Percentiles rank a stretch among this genome's conserved stretches.
phyloP scores from a whole-genome alignment of 2,329 filamentous ascomycete species.

The Aotearoamyces nothofagi region DNA sequence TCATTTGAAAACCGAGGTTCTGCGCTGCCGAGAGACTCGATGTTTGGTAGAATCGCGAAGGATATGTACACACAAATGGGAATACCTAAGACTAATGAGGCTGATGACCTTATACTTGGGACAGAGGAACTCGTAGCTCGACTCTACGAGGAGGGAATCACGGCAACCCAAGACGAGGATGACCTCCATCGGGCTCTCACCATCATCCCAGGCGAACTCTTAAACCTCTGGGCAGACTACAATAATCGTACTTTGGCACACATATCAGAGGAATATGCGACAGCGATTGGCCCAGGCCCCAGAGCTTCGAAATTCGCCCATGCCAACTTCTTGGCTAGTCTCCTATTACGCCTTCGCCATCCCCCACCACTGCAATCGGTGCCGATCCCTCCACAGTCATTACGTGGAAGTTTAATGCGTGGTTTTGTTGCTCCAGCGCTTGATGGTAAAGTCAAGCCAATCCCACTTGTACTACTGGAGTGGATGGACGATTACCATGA shows the following conservation, averaged over 20 bases:
- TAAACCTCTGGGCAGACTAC: slow-evolving; percentile 39
- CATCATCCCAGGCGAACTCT: slow-evolving; percentile 34
- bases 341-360: slow-evolving; percentile 70
- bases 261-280: slow-evolving; percentile 35
- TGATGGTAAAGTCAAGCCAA: slow-evolving; percentile 25
- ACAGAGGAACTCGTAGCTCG: slow-evolving; percentile 58
- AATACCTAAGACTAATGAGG: slow-evolving; percentile 48
- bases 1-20: too few relatives aligned
- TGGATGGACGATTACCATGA: slow-evolving; percentile 72
- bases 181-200: slow-evolving; percentile 40
- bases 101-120: slow-evolving; percentile 54
- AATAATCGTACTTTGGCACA: slow-evolving; percentile 27
- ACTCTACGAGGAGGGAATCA: slow-evolving; percentile 48
- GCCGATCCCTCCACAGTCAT: neutral
- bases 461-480: slow-evolving; percentile 66
- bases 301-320: slow-evolving; percentile 52
- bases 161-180: slow-evolving; percentile 36
- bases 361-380: slow-evolving; percentile 26
- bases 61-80: slow-evolving; percentile 46
- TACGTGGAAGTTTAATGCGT: neutral
- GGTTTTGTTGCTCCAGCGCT: neutral
- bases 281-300: slow-evolving; percentile 50
- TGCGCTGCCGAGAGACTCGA: slow-evolving; percentile 7
- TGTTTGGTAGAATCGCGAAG: slow-evolving; percentile 55
- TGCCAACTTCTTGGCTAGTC: slow-evolving; percentile 61